These are phyloP conservation scores for Strigomonas culicis DNA, from an alignment of 208 protist genomes.

Conservation along the genomic window DNA sequence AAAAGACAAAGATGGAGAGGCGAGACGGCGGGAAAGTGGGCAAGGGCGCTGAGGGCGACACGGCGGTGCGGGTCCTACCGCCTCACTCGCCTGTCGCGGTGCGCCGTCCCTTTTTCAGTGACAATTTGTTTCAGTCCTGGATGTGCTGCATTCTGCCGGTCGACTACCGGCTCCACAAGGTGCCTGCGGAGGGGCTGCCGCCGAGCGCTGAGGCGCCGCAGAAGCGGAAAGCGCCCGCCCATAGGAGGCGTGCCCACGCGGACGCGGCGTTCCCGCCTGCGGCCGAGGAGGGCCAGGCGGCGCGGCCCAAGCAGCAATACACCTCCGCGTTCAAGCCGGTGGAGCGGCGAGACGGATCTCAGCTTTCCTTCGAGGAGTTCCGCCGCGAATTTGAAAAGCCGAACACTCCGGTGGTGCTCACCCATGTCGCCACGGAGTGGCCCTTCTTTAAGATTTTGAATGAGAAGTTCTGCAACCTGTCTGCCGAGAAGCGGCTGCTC, in stretches of 20 bases:
- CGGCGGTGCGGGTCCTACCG: not conserved
- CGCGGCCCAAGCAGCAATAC: slow-evolving; percentile 22
- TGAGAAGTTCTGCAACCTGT: slow-evolving; percentile 59
- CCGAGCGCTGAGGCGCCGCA: not conserved
- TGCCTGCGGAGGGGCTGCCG: not conserved
- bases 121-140: slow-evolving; percentile 85
- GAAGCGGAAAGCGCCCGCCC: slow-evolving; percentile 1
- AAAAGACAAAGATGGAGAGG: slow-evolving; percentile 19
- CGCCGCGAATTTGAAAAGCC: slow-evolving; percentile 55
- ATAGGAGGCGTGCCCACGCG: too few species aligned
- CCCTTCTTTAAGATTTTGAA: slow-evolving; percentile 71
- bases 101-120: slow-evolving; percentile 64
- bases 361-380: slow-evolving; percentile 66
- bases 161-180: slow-evolving; percentile 56
- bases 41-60: not conserved
- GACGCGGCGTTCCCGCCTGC: not conserved
- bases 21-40: too few species aligned
- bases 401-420: slow-evolving; percentile 71
- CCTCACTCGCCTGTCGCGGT: slow-evolving; percentile 59
- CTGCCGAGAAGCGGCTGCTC: slow-evolving; percentile 35
- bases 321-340: slow-evolving; percentile 64
- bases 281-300: not conserved
- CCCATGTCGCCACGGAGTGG: slow-evolving; percentile 80
- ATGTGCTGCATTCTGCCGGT: slow-evolving; percentile 85
- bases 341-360: slow-evolving; percentile 26